Base-by-base conservation (phyloP, 1,284 basidiomycete genomes). In the Boletus sp. region DNA sequence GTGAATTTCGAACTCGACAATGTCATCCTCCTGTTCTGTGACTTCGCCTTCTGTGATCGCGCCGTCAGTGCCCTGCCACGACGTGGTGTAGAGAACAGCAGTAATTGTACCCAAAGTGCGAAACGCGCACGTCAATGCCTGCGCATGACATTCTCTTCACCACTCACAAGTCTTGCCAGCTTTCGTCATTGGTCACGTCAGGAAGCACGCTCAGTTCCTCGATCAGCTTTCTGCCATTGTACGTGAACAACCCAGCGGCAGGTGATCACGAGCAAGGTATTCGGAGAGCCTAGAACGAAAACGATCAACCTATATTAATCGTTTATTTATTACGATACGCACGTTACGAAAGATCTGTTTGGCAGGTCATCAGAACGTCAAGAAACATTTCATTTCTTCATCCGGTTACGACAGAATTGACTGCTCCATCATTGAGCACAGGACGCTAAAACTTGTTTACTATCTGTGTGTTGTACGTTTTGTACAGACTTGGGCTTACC, bases 331-430 rank as follows among this genome's bases (percentile, higher is more conserved):
- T 66, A 69, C 12, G 42, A 25, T 19, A 37, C 38, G 25, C 32
- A 55, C 35, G 51, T 33, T 1, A 51, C 27, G 32, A 57, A 57
- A n/a, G 35, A 41, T 25, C 46, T 55, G 13, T 40, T 37, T 22
- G n/a, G 9, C 5, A 5, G 8, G 9, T 26, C 4, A 26, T 54
- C 9, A 54, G 40, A 19, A 25, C 14, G 8, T 12, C 3, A n/a
- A n/a, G n/a, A n/a, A n/a, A n/a, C n/a, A n/a, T n/a, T n/a, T n/a
- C n/a, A n/a, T n/a, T n/a, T n/a, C n/a, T n/a, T n/a, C n/a, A n/a
- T n/a, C 75, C 73, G 19, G 76, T 77, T 2, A 73, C 76, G 29
- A 77, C 69, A 7, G 74, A 75, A 49, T 77, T 77, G 43, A 77
- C 64, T 8, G 53, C 46, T 33, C 65, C 60, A 48, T 75, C 72